A percentile compares a stretch with the other conserved stretches of the same genome.
Conservation (phyloP, 495 filamentous ascomycete genomes). For the Xylaria venustula region DNA sequence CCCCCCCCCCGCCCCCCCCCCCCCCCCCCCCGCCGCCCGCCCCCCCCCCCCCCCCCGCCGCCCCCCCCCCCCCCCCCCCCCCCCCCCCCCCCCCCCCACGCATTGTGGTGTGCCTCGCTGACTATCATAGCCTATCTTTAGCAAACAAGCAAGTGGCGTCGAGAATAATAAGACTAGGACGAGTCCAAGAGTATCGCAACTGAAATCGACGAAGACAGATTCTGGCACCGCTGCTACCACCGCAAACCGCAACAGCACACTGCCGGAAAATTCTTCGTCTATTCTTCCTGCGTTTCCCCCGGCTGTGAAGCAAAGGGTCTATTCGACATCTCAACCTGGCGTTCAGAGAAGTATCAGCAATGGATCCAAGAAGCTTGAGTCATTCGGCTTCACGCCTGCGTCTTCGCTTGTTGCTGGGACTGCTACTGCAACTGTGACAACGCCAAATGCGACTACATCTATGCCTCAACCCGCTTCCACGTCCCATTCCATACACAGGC, state of each 20-base stretch:
- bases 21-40: too few relatives aligned
- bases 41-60: too few relatives aligned
- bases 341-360: background rate
- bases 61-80: too few relatives aligned
- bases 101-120: background rate
- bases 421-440: background rate
- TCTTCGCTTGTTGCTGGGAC: background rate
- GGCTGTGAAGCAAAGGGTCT: background rate
- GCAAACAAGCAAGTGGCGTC: background rate
- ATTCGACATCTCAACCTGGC: background rate
- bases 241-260: background rate
- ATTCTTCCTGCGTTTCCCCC: background rate
- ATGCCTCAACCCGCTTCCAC: background rate
- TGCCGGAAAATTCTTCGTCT: background rate
- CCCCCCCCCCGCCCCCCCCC: too few relatives aligned
- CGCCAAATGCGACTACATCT: background rate
- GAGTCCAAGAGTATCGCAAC: background rate
- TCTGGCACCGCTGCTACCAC: background rate
- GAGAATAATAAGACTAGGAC: background rate
- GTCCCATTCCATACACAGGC: background rate
- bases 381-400: background rate
- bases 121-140: background rate
- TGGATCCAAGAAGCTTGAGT: background rate
- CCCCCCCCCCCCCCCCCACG: too few relatives aligned
- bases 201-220: background rate